Evolutionary conservation across 2,329 filamentous ascomycete genomes (phyloP).

Genomic region (Stromatinia cepivora): DNA sequence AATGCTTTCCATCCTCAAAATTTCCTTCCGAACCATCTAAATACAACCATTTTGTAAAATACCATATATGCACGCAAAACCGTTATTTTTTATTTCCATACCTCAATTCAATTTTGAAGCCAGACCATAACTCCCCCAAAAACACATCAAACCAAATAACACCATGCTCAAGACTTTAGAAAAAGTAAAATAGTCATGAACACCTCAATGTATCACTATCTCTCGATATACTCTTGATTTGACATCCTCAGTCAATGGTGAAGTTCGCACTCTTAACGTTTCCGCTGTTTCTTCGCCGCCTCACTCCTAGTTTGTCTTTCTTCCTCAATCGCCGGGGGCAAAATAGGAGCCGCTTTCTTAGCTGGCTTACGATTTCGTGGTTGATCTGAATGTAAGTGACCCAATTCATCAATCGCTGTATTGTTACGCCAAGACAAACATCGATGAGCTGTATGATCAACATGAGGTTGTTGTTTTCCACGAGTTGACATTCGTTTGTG

Average conservation of each 20-base stretch:
- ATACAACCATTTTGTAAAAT: conserved; percentile 11
- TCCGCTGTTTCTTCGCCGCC: conserved; percentile 35
- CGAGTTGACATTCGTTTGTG: conserved; percentile 59
- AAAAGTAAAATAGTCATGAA: not conserved
- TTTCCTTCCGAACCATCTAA: not conserved
- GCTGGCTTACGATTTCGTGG: conserved; percentile 46
- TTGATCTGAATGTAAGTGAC: conserved; percentile 61
- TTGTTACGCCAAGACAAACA: conserved; percentile 68
- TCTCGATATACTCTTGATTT: not conserved
- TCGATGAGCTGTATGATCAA: conserved; percentile 53
- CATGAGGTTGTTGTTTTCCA: conserved; percentile 52
- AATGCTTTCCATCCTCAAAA: not conserved
- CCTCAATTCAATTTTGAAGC: not conserved
- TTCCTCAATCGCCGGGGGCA: conserved; percentile 30
- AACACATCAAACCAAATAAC: not conserved
- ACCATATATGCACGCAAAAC: not conserved
- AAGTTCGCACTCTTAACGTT: not conserved
- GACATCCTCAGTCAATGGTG: not conserved
- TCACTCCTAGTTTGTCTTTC: conserved; percentile 46
- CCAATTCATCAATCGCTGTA: conserved; percentile 57
- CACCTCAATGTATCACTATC: not conserved
- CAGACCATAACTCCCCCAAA: not conserved
- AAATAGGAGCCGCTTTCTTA: conserved; percentile 34
- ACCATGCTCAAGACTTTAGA: not conserved
- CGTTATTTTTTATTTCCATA: not conserved